A percentile compares a stretch with the other conserved stretches of the same genome.
Conservation (phyloP, 1,284 basidiomycete genomes). For the Singerocomus inundabilis region DNA sequence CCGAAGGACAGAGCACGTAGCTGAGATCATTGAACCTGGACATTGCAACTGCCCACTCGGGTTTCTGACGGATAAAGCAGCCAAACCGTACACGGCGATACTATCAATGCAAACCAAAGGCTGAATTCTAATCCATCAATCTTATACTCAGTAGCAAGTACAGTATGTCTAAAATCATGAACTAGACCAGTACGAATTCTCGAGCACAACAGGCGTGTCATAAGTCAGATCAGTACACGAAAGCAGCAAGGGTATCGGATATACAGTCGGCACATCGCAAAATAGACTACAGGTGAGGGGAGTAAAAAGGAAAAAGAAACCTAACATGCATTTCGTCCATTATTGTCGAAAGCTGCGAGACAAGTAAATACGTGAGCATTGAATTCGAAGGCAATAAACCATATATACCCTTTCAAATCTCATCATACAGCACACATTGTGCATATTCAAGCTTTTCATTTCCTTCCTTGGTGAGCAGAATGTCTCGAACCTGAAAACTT, state of each 20-base stretch:
- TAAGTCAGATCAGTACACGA: neutral
- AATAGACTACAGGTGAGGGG: neutral
- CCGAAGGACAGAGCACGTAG: too few relatives aligned
- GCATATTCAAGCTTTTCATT: constrained; percentile 42
- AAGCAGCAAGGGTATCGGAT: neutral
- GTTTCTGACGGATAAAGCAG: too few relatives aligned
- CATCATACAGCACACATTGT: constrained; percentile 50
- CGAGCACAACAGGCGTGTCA: too few relatives aligned
- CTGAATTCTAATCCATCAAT: too few relatives aligned
- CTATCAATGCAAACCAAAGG: too few relatives aligned
- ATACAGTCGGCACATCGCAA: constrained; percentile 4
- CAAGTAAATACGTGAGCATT: neutral
- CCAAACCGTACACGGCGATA: too few relatives aligned
- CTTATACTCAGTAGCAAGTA: too few relatives aligned
- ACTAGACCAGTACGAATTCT: too few relatives aligned
- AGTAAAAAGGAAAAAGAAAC: neutral
- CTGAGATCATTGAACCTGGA: too few relatives aligned
- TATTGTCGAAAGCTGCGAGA: neutral
- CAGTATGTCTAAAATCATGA: too few relatives aligned
- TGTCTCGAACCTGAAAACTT: constrained; percentile 63
- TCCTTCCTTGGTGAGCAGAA: constrained; percentile 61
- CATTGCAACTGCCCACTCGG: too few relatives aligned
- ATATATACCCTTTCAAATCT: constrained; percentile 36
- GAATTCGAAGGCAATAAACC: neutral
- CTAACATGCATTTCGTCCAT: neutral